A percentile compares a stretch with the other conserved stretches of the same genome.
Conservation (phyloP, 1,139 yeast genomes). For the Geotrichum restrictum region DNA sequence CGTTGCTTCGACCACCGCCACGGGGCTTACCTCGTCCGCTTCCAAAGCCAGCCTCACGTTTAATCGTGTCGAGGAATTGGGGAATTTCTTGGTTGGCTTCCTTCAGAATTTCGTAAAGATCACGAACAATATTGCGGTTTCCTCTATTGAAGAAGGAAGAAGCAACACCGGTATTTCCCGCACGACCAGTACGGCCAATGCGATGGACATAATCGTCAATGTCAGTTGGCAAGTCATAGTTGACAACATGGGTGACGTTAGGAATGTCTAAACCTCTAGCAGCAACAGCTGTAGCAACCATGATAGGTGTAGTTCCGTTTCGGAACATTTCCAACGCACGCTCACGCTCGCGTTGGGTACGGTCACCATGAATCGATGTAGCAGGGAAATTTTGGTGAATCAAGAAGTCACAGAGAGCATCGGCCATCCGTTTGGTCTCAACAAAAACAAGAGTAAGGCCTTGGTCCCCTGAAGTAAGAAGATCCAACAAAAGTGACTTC, state of each 20-base stretch:
- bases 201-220: slow-evolving; percentile 98
- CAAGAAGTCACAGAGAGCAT: slow-evolving; percentile 86
- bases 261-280: slow-evolving; percentile 99
- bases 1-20: slow-evolving; percentile 33
- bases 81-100: slow-evolving; percentile 99
- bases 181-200: slow-evolving; percentile 99
- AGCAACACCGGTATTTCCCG: slow-evolving; percentile 97
- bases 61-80: slow-evolving; percentile 70
- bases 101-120: slow-evolving; percentile 75
- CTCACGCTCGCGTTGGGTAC: slow-evolving; percentile 97
- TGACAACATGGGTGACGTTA: slow-evolving; percentile 94
- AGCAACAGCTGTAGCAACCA: slow-evolving; percentile 98
- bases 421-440: slow-evolving; percentile 98
- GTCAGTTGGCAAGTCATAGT: slow-evolving; percentile 94
- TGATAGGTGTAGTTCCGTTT: slow-evolving; percentile 79
- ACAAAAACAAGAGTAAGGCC: slow-evolving; percentile 92
- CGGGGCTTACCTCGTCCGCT: slow-evolving; percentile 48
- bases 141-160: slow-evolving; percentile 97
- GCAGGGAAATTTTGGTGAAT: slow-evolving; percentile 90
- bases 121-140: slow-evolving; percentile 86
- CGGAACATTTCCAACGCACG: slow-evolving; percentile 89
- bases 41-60: slow-evolving; percentile 71
- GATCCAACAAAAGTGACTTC: slow-evolving; percentile 85
- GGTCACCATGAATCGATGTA: slow-evolving; percentile 97
- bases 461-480: slow-evolving; percentile 69